A percentile compares a stretch with the other conserved stretches of the same genome.
Conservation (phyloP, 2,329 filamentous ascomycete species). For the Fusarium sp. region DNA sequence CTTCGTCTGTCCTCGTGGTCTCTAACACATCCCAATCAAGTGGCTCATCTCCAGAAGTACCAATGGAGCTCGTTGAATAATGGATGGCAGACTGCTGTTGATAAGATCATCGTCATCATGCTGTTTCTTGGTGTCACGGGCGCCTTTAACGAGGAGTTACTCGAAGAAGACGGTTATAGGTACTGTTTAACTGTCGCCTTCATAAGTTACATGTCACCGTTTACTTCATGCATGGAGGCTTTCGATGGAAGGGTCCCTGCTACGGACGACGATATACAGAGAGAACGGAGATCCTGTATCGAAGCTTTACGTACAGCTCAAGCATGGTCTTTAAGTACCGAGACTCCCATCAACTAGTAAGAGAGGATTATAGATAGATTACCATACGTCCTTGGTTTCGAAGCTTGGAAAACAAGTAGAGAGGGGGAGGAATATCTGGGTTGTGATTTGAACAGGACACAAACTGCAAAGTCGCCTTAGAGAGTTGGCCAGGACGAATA, state of each 20-base stretch:
- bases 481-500: accelerated
- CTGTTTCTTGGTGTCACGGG: not conserved
- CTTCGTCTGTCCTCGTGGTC: not conserved
- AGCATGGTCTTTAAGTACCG: not conserved
- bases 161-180: accelerated
- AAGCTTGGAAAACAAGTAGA: conserved; percentile 8
- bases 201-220: accelerated
- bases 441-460: not conserved
- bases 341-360: not conserved
- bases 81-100: not conserved
- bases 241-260: accelerated
- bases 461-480: not conserved
- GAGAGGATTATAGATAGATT: not conserved
- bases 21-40: not conserved
- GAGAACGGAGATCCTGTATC: not conserved
- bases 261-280: accelerated
- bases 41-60: accelerated
- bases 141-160: not conserved
- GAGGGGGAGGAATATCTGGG: not conserved
- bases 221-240: not conserved
- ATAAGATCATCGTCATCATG: not conserved
- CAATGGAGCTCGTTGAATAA: not conserved
- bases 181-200: conserved; percentile 5
- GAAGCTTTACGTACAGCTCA: not conserved
- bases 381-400: not conserved